Base-by-base conservation (phyloP, 2,329 filamentous ascomycete genomes). In the Hymenoscyphus scutula region DNA sequence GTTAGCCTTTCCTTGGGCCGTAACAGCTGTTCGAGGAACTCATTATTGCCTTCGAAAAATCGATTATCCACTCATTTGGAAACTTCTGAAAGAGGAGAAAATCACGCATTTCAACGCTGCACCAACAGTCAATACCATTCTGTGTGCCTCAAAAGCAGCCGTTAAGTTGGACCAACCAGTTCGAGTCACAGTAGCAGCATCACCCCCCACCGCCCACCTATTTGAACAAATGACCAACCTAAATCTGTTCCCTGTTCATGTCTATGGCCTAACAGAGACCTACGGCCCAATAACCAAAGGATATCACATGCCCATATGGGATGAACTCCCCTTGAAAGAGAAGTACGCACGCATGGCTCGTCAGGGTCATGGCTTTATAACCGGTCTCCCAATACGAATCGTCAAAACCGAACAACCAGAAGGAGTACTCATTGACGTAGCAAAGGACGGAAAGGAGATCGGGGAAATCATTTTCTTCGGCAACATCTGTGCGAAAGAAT, bases 81-180 rank as follows among this genome's bases (percentile, higher is more conserved):
- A 84, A 56, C 78, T 99, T 3, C 79, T 99, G 37, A 96, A 92
- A 72, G 84, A 92, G 59, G 91, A 98, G 76, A 81, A 85, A 6
- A 89, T 99, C 67, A 98, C 92, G 0, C 95, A 99, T 76, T 98
- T 96, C 79, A 96, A 94, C 73, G 94, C 94, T 0, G 95, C 94
- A 0, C 95, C 95, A 0, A 99, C 95, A 0, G 95, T 99, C 59
- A 98, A 98, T 75, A 99, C 94, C 0, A 79, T 98, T 0, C 84
- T 99, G 2, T 97, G 95, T 73, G 89, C 89, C 13, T 84, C 90
- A 2, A 82, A 88, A 48, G 88, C 92, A 74, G 94, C 95, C 2
- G 84, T 83, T 68, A 83, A 77, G 56, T 81, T 99, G 0, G 80
- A 86, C 0, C 77, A 85, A 1, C 84, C 87, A 0, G 92, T 98